Base-by-base conservation (phyloP, 148 eudicot species). In the Diospyros lotus region DNA sequence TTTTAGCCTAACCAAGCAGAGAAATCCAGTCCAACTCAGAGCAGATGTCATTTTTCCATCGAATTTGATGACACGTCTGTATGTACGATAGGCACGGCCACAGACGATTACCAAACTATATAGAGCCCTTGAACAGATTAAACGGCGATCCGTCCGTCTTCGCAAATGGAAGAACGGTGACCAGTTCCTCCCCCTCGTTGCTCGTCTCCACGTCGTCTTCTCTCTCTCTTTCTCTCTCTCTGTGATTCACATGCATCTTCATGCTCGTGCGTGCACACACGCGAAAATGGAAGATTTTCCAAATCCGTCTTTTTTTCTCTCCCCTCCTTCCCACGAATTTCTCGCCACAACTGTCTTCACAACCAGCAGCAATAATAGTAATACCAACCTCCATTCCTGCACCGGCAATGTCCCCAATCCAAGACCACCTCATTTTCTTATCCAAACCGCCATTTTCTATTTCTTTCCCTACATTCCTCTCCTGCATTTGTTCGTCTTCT, bases 101-200 rank as follows among this genome's bases (percentile, higher is more conserved):
- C 28, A 28, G 28, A 28, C 28, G 28, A 28, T 28, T 28, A 0
- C 28, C 28, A 28, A 28, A 28, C 28, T 28, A 28, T 28, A 28
- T 28, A 28, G 28, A 28, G 56, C 43, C 28, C 40, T 39, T 72
- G 41, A 58, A 69, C 76, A 78, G 73, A 64, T 73, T 73, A 12
- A 78, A 58, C 73, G 80, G 68, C 75, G 13, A 72, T 78, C 72
- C 80, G 12, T 66, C 14, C 66, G 65, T 78, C 76, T 66, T 48
- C 55, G 68, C 50, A 6, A 51, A 68, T 66, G 64, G 13, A 40
- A 71, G 64, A 72, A 38, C 65, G 74, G 74, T 17, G 74, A 61
- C 75, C 67, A 7, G 42, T 73, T 73, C 53, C 43, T 58, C 43
- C 28, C 41, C 43, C 6, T 45, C 14, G 6, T n/a, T 60, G 14